Evolutionary conservation across 805 yeast genomes (phyloP), one percentile per base, ranked within the genome.

Genomic region (Hanseniaspora jakobsenii): DNA sequence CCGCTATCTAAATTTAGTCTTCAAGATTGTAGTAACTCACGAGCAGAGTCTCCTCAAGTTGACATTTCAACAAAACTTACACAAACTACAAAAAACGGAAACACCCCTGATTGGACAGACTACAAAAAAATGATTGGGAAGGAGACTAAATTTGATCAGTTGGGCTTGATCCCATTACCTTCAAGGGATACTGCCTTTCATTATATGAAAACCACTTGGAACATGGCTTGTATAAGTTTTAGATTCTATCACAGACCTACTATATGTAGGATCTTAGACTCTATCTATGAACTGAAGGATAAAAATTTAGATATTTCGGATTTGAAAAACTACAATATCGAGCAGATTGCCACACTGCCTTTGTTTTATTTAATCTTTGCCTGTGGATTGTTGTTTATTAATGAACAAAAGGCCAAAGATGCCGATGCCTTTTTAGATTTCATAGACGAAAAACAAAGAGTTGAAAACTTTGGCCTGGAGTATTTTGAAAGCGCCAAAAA

Each of bases 241-340:
- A 67, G 94, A 46, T 85, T 86, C 58, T 81, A 83, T 57, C 94
- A 86, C 55, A 64, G 94, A 26, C 94, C 94, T 1, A 76, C 87
- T 2, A 72, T 85, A 49, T 68, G 81, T 43, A 73, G 74, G 49
- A 86, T 81, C 51, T 65, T 85, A 22, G 87, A 81, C 52, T 73
- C 81, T 45, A 63, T 85, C 22, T 85, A 84, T 60, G 79, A 77
- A 35, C 70, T 82, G 8, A 86, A 81, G 53, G 83, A 86, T 1
- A 28, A 28, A 6, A 36, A 30, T 3, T 10, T 35, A 3, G 36
- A 31, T 6, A 42, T 42, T 3, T 21, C 30, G 29, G 32, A 34
- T 16, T 14, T 35, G 2, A 69, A 70, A 8, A 72, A 73, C 47
- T 80, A 77, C 58, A 75, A 83, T 2, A 77, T 78, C 51, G 71